Evolutionary conservation across 2,329 filamentous ascomycete genomes (phyloP).

Genomic region (Purpureocillium lavendulum): DNA sequence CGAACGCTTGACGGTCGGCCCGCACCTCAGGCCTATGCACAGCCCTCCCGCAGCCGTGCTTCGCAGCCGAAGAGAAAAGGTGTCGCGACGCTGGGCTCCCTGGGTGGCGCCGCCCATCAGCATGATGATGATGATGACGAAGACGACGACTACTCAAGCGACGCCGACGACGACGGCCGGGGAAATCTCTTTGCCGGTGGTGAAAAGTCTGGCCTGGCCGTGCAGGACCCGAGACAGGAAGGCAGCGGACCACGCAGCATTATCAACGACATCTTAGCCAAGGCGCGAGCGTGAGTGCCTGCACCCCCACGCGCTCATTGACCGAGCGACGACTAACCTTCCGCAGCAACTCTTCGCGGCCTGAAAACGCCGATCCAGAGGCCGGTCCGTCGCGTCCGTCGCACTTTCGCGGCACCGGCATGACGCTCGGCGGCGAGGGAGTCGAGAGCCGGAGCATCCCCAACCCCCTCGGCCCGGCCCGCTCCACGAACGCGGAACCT

Average conservation of each 20-base stretch:
- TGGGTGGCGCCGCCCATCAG: constrained; percentile 38
- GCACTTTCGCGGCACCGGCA: constrained; percentile 61
- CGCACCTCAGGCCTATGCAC: constrained; percentile 32
- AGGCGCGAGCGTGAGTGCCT: constrained; percentile 48
- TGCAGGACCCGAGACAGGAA: constrained; percentile 50
- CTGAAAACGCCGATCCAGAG: constrained; percentile 36
- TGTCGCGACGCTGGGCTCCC: constrained; percentile 51
- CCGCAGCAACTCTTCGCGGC: constrained; percentile 52
- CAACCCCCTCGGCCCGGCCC: constrained; percentile 38
- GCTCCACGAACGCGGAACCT: constrained; percentile 28
- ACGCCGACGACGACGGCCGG: constrained; percentile 49
- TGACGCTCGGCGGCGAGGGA: constrained; percentile 73
- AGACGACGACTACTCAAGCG: constrained; percentile 45
- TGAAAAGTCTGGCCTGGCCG: constrained; percentile 69
- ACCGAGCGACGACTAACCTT: constrained; percentile 6
- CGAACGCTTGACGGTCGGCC: constrained; percentile 56
- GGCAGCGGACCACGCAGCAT: constrained; percentile 45
- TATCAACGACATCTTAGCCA: constrained; percentile 55
- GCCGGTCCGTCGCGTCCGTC: constrained; percentile 41
- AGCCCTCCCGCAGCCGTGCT: constrained; percentile 22
- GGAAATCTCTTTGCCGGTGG: constrained; percentile 75
- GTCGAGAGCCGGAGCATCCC: constrained; percentile 60
- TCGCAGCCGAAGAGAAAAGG: constrained; percentile 46
- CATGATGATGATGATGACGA: constrained; percentile 53
- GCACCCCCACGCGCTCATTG: neutral